phyloP scores from a whole-genome alignment of 108 stramenopile species.

The Hondaea fermentalgiana region DNA sequence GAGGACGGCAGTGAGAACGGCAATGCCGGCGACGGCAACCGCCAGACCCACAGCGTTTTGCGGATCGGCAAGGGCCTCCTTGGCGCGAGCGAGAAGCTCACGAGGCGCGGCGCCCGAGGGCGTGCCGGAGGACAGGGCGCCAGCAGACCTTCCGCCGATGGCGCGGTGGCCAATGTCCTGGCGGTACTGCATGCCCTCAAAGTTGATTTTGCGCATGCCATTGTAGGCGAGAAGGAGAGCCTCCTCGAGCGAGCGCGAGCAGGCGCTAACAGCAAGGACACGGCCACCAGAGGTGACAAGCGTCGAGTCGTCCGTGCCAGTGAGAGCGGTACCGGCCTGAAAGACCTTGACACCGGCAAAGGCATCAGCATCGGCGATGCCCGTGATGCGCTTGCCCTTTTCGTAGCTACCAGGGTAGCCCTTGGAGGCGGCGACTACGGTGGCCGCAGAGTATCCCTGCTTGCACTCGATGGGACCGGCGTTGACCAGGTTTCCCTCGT shows the following conservation, averaged over 20 bases:
- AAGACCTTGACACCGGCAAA: not conserved
- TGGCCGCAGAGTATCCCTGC: constrained; percentile 72
- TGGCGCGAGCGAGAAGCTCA: not conserved
- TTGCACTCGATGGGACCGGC: constrained; percentile 37
- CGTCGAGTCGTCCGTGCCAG: constrained; percentile 17
- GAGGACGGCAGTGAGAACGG: not conserved
- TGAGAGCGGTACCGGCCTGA: not conserved
- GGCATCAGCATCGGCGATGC: constrained; percentile 54
- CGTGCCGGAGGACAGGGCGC: not conserved
- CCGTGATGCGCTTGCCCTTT: constrained; percentile 85
- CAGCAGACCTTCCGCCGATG: not conserved
- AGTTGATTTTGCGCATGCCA: constrained; percentile 37
- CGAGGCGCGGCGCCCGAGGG: not conserved
- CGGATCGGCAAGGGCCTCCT: not conserved
- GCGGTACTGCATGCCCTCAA: constrained; percentile 42
- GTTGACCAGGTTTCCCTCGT: constrained; percentile 51
- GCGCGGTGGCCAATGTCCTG: constrained; percentile 42
- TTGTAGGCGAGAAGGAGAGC: constrained; percentile 76
- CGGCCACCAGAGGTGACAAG: constrained; percentile 84
- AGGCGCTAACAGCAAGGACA: constrained; percentile 87
- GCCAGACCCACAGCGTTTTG: not conserved
- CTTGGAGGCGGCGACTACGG: constrained; percentile 85
- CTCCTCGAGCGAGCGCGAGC: constrained; percentile 63
- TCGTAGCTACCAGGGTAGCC: constrained; percentile 86
- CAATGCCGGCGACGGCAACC: not conserved